A percentile compares a stretch with the other conserved stretches of the same genome.
These are phyloP conservation scores for Actinomortierella wolfii DNA, from an alignment of 371 early-diverging fungal genomes.

Conservation along the genomic window DNA sequence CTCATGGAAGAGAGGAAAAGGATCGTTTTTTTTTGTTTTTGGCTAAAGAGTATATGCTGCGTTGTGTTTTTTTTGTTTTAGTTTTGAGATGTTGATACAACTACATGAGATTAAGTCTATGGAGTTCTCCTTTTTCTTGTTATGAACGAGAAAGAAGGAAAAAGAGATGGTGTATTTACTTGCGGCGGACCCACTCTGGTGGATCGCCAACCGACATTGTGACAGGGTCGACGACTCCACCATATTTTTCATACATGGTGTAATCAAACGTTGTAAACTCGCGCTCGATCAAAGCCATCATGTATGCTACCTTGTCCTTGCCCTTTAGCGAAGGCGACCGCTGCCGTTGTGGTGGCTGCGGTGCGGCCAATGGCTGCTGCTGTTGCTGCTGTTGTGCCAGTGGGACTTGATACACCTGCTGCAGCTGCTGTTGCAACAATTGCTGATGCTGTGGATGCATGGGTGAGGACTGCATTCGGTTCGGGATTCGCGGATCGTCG, in stretches of 20 bases:
- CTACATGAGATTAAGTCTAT: too few relatives aligned
- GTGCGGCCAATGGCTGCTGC: constrained; percentile 8
- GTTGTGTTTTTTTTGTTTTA: too few relatives aligned
- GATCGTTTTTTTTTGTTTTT: too few relatives aligned
- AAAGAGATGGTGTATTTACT: background rate
- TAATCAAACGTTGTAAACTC: constrained; percentile 69
- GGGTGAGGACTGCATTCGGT: background rate
- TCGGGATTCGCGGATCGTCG: constrained; percentile 1
- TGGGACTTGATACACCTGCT: constrained; percentile 3
- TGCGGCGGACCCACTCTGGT: constrained; percentile 63
- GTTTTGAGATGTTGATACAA: too few relatives aligned
- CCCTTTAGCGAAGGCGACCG: constrained; percentile 16
- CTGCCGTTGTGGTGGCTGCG: background rate
- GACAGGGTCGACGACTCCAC: constrained; percentile 65
- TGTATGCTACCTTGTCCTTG: constrained; percentile 34
- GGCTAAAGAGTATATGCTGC: too few relatives aligned
- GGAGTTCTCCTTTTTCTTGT: background rate
- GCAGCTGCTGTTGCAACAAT: constrained; percentile 7
- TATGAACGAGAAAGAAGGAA: background rate
- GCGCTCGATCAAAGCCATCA: constrained; percentile 57
- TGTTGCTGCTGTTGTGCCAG: background rate
- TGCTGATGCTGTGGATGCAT: constrained; percentile 11
- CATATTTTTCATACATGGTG: constrained; percentile 68
- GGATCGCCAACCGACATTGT: constrained; percentile 72
- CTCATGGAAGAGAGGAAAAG: too few relatives aligned